phyloP scores from a whole-genome alignment of 345 rosid genomes.

The Eucalyptus coolabah region DNA sequence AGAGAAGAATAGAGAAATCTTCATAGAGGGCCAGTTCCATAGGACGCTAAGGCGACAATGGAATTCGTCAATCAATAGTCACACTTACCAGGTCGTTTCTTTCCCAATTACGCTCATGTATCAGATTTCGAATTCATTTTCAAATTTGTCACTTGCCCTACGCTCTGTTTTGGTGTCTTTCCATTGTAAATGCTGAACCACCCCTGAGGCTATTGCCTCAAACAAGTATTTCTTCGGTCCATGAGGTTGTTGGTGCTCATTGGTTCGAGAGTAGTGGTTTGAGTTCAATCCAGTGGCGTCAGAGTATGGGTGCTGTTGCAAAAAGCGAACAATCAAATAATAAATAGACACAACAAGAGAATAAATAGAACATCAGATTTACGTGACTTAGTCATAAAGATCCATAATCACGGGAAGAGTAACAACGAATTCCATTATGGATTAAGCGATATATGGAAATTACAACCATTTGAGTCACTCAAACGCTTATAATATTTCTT shows the following conservation, averaged over 20 bases:
- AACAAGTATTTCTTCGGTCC: not conserved
- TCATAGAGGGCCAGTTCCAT: not conserved
- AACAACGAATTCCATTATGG: too few species aligned
- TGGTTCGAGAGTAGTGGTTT: not conserved
- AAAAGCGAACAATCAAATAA: too few species aligned
- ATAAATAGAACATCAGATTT: too few species aligned
- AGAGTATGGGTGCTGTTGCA: too few species aligned
- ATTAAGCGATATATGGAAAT: too few species aligned
- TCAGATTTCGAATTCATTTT: not conserved
- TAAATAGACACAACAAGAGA: too few species aligned
- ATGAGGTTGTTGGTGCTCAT: too few species aligned
- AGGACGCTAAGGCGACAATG: not conserved
- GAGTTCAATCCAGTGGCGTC: not conserved
- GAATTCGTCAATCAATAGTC: not conserved
- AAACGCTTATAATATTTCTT: rapidly evolving
- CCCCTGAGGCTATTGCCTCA: not conserved
- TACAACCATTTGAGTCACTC: too few species aligned
- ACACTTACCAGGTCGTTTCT: not conserved
- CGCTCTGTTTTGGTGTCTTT: not conserved
- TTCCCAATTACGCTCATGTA: not conserved
- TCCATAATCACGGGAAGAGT: rapidly evolving
- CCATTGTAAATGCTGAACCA: not conserved
- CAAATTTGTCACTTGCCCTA: not conserved
- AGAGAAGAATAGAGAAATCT: not conserved
- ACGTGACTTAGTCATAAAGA: too few species aligned